Conservation (phyloP, 345 rosid species). For the Populus alba region DNA sequence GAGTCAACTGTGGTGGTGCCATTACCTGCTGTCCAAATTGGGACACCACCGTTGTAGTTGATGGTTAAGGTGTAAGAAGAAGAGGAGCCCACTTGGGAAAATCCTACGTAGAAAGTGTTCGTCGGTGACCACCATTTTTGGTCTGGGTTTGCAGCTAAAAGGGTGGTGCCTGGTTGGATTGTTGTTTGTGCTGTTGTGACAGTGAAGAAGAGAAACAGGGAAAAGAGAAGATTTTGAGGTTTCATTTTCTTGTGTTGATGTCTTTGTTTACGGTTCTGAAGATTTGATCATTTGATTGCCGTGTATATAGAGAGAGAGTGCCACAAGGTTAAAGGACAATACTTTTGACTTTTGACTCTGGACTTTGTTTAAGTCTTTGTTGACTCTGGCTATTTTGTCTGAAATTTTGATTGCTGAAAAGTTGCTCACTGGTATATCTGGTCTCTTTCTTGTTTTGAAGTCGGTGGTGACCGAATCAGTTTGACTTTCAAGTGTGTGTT, state of each 20-base stretch:
- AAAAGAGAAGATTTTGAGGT: not conserved
- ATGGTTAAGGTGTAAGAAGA: constrained; percentile 42
- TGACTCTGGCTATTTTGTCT: not conserved
- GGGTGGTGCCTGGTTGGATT: constrained; percentile 39
- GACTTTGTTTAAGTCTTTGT: not conserved
- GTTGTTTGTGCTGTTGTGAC: constrained; percentile 3
- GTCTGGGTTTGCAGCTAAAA: constrained; percentile 38
- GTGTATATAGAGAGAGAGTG: not conserved
- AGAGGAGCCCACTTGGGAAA: constrained; percentile 33
- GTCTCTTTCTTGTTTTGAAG: no score
- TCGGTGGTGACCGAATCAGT: no score
- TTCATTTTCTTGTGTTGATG: not conserved
- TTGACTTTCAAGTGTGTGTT: no score
- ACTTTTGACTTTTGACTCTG: not conserved
- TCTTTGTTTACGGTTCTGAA: not conserved
- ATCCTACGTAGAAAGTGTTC: constrained; percentile 41
- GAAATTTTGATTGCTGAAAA: not conserved
- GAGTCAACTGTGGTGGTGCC: constrained; percentile 40
- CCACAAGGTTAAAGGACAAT: not conserved
- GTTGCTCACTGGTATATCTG: no score
- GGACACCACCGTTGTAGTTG: constrained; percentile 41
- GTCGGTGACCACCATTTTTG: constrained; percentile 43
- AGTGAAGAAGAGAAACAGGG: constrained; percentile 2
- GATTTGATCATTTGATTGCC: no score
- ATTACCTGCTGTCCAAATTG: constrained; percentile 50